Conservation (phyloP, 768 basidiomycete genomes). For the Boletus rufocinnamomeus region DNA sequence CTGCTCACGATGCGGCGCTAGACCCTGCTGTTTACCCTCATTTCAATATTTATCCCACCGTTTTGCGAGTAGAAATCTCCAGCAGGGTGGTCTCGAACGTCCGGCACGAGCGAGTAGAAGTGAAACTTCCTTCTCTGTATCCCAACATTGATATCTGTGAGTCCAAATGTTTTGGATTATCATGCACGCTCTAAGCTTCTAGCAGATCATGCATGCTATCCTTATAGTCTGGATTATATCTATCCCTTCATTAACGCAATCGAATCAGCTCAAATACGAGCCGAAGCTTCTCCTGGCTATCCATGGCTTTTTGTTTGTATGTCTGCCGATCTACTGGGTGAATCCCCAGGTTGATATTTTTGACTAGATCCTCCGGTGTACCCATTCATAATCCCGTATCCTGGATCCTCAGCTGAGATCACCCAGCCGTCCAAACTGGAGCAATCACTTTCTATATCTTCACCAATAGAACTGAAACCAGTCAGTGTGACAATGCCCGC, state of each 20-base stretch:
- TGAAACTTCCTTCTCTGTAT: conserved; percentile 14
- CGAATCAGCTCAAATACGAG: conserved; percentile 6
- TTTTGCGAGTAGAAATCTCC: conserved; percentile 3
- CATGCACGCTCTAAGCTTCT: neutral
- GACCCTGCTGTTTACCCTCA: conserved; percentile 45
- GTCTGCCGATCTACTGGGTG: conserved; percentile 11
- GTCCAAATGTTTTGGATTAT: conserved; percentile 12
- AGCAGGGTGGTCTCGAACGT: neutral
- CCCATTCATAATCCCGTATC: conserved; percentile 23
- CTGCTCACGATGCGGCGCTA: conserved; percentile 28
- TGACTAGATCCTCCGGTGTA: conserved; percentile 27
- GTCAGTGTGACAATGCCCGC: conserved; percentile 17
- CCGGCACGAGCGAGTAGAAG: conserved; percentile 5
- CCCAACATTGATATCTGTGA: conserved; percentile 37
- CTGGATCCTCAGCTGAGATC: conserved; percentile 8
- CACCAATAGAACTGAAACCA: neutral
- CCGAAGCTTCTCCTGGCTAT: conserved; percentile 28
- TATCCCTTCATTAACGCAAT: conserved; percentile 30
- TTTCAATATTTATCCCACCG: conserved; percentile 43
- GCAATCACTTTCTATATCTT: neutral
- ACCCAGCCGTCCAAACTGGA: conserved; percentile 4
- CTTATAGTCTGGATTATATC: conserved; percentile 38
- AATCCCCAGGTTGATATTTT: neutral
- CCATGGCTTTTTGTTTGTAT: conserved; percentile 42
- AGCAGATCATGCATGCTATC: conserved; percentile 44